A percentile compares a stretch with the other conserved stretches of the same genome.
These are phyloP conservation scores for Lactarius psammicola DNA, from an alignment of 768 basidiomycete species.

Conservation along the genomic window DNA sequence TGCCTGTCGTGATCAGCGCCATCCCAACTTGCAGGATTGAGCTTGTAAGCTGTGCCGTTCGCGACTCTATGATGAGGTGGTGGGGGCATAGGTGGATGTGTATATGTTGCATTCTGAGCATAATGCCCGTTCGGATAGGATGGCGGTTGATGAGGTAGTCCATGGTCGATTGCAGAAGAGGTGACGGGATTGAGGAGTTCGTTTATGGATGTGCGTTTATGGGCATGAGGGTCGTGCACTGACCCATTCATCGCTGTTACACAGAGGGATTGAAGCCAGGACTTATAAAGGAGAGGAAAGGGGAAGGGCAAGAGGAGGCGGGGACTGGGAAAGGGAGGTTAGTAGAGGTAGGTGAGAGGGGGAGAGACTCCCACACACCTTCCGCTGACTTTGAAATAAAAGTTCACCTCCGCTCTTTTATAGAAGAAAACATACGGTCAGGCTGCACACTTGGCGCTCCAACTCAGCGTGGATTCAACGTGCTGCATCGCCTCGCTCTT, in stretches of 20 bases:
- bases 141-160: conserved; percentile 30
- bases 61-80: conserved; percentile 19
- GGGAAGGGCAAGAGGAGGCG: neutral
- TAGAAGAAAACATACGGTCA: neutral
- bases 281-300: neutral
- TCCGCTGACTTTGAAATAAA: conserved; percentile 20
- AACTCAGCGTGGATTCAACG: conserved; percentile 23
- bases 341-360: no score
- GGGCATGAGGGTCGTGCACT: conserved; percentile 41
- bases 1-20: conserved; percentile 38
- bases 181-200: conserved; percentile 51
- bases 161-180: conserved; percentile 33
- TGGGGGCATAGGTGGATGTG: conserved; percentile 26
- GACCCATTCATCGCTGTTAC: conserved; percentile 39
- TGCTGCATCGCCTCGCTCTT: conserved; percentile 18
- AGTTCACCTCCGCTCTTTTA: conserved; percentile 9
- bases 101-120: conserved; percentile 22
- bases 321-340: neutral
- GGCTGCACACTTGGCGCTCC: conserved; percentile 5
- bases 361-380: neutral
- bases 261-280: neutral
- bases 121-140: conserved; percentile 20
- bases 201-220: conserved; percentile 51
- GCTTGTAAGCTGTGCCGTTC: conserved; percentile 43
- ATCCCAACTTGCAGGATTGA: conserved; percentile 66